phyloP scores from a whole-genome alignment of 768 basidiomycete genomes.

The Favolaschia claudopus region DNA sequence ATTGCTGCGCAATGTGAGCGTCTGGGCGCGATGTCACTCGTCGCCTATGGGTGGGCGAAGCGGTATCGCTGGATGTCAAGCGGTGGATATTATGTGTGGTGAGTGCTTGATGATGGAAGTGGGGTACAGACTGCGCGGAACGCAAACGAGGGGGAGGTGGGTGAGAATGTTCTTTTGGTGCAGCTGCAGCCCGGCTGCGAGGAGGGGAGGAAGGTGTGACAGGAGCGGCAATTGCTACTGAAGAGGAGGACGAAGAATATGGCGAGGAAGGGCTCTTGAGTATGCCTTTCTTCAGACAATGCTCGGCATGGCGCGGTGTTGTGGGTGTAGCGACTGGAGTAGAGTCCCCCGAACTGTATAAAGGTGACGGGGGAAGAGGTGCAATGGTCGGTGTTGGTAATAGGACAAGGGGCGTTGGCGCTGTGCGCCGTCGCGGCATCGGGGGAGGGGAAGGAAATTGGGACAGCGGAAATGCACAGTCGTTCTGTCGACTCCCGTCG shows the following conservation, averaged over 20 bases:
- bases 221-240: constrained; percentile 41
- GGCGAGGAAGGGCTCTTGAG: constrained; percentile 34
- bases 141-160: constrained; percentile 4
- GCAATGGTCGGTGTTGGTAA: constrained; percentile 36
- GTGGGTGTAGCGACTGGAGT: constrained; percentile 54
- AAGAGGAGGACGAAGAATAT: constrained; percentile 37
- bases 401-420: constrained; percentile 50
- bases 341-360: constrained; percentile 45
- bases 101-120: constrained; percentile 4
- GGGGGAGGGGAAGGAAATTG: constrained; percentile 50
- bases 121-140: constrained; percentile 17
- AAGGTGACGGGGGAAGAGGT: constrained; percentile 42
- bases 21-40: neutral
- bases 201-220: constrained; percentile 47
- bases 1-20: neutral
- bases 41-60: neutral
- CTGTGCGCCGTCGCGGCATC: constrained; percentile 41
- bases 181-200: neutral
- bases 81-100: constrained; percentile 9
- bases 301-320: constrained; percentile 34
- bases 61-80: constrained; percentile 14
- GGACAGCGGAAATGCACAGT: constrained; percentile 33
- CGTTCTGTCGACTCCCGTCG: constrained; percentile 5
- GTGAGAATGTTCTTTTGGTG: neutral
- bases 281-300: constrained; percentile 21